Evolutionary conservation across 2,329 filamentous ascomycete genomes (phyloP), one percentile per base, ranked within the genome.

Genomic region (Ascochyta lentis): DNA sequence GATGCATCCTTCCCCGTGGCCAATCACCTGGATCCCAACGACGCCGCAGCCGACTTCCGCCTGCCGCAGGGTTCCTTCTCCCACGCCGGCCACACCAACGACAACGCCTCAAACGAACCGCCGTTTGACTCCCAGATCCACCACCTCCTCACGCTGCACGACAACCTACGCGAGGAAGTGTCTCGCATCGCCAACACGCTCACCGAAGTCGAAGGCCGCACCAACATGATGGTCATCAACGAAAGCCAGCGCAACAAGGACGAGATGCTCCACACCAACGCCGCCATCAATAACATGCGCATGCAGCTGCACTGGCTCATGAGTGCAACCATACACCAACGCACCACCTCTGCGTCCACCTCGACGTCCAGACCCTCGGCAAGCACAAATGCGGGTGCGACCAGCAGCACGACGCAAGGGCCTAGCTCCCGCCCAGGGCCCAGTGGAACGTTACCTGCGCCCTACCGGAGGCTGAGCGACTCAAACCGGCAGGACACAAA

Each of bases 271-370:
- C 85, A 86, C 64, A 81, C 83, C 7, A 86, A 83, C 56, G 84
- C 84, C 3, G 84, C 84, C 35, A 79, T 88, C 40, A 83, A 81
- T 61, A 81, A 79, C 15, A 79, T 87, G 58, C 80, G 83, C 49
- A 81, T 86, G 76, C 85, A 88, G 64, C 77, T 88, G 22, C 84
- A 86, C 48, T 87, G 85, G 85, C 78, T 87, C 12, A 82, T 86
- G 65, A 84, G 83, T 56, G 79, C 83, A 2, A 80, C 83, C 16
- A 70, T 86, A 56, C 82, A 84, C 54, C 70, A 74, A 43, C 70
- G 71, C 29, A 65, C 64, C 15, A 69, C 57, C 39, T 63, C 69
- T 39, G 56, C 67, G 38, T 63, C 65, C 37, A 66, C 57, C 43
- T 66, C 69, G 8, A 63, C 66, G 7, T 56, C 64, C 41, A 63